phyloP scores from a whole-genome alignment of 75 land plant genomes.

The Pinus albicaulis region DNA sequence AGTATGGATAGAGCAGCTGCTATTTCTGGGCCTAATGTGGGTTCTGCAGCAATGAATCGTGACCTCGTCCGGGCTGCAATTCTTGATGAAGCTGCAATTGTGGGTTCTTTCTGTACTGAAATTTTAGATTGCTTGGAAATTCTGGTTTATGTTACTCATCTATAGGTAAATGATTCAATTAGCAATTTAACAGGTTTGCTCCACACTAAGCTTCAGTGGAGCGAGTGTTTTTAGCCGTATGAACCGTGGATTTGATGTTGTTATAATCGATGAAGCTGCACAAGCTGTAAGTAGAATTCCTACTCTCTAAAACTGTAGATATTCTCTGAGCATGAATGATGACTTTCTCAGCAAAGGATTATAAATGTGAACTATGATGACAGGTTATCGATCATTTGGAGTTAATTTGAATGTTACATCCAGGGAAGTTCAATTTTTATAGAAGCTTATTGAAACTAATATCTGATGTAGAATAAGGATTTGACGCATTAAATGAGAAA shows the following conservation, averaged over 20 bases:
- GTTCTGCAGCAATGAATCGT: slow-evolving; percentile 47
- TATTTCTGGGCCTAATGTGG: slow-evolving; percentile 49
- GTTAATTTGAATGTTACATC: neutral
- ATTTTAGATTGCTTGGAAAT: neutral
- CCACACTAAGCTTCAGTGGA: slow-evolving; percentile 96
- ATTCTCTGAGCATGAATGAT: neutral
- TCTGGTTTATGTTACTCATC: neutral
- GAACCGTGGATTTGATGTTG: slow-evolving; percentile 92
- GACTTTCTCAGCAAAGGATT: neutral
- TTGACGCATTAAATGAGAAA: too few relatives aligned
- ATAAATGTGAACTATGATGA: neutral
- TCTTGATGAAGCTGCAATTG: slow-evolving; percentile 93
- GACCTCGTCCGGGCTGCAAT: slow-evolving; percentile 79
- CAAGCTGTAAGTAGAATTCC: slow-evolving; percentile 79
- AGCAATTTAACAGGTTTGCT: slow-evolving; percentile 79
- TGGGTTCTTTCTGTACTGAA: slow-evolving; percentile 26
- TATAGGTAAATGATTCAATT: slow-evolving; percentile 6
- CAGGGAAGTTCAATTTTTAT: neutral
- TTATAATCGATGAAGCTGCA: slow-evolving; percentile 98
- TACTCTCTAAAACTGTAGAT: neutral
- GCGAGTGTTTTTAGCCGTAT: slow-evolving; percentile 69
- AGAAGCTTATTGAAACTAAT: neutral
- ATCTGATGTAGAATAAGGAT: neutral
- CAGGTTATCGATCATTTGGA: neutral
- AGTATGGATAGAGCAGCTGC: slow-evolving; percentile 45